Evolutionary conservation across 2,329 filamentous ascomycete species (phyloP), one percentile per base, ranked within the genome.

Genomic region (Xylaria hypoxylon): DNA sequence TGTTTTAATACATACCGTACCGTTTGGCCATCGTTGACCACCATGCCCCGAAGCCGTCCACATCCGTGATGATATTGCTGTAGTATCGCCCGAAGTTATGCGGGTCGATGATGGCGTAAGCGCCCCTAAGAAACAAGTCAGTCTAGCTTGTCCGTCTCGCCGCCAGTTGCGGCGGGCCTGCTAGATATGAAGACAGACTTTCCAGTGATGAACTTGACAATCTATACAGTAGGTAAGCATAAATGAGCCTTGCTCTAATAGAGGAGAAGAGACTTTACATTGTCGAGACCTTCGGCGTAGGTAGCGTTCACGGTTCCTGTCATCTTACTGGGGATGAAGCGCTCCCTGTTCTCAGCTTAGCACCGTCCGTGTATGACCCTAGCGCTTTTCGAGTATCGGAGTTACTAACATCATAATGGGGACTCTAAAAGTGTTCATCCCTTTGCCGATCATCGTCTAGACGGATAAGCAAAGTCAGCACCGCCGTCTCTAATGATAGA

Each of bases 41-140:
- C 79, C 84, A 90, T 17, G 83, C 79, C 55, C 82, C 77, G 77
- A 90, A 90, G 69, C 81, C 84, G 13, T 77, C 73, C 4, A 80
- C 80, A 69, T 84, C 82, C 52, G 80, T 84, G 77, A 89, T 88
- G 77, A 89, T 80, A 38, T 78, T 76, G 70, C 75, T 78, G 75
- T 85, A 83, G 76, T 85, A 87, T 61, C 85, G 83, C 31, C 84
- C 87, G 70, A 82, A 90, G 81, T 90, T 90, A 77, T 90, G 88
- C 4, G 88, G 86, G 71, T 90, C 86, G 28, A 88, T 71, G 52
- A 88, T 76, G 1, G 85, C 86, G 71, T 85, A 83, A 8, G 80
- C 82, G 19, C 84, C 85, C 60, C 80, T 81, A 15, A 28, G 0
- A 40, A 8, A 8, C 4, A 33, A 33, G 59, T 62, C 11, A 66